Evolutionary conservation across 768 basidiomycete genomes (phyloP), one percentile per base, ranked within the genome.

Genomic region (Asterophora parasitica): DNA sequence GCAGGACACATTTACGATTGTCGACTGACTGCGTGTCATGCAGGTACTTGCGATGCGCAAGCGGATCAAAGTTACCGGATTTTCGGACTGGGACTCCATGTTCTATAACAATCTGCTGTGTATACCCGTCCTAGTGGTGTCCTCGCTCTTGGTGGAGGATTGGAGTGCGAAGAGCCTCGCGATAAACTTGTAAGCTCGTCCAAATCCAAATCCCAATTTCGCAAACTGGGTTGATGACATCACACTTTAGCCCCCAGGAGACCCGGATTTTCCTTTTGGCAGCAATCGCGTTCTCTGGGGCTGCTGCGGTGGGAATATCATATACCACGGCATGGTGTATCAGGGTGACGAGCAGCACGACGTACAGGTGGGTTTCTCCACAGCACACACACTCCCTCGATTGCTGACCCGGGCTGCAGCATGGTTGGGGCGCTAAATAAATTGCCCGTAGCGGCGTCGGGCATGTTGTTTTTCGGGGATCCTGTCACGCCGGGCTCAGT

Each of bases 291-390:
- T 93, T 98, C 67, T 97, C 95, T 17, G 96, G 96, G n/a, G 92
- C 91, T 0, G 93, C 90, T 4, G 95, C 96, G 4, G 96, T 96
- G 26, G 92, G 92, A 38, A 99, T 99, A 59, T 97, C 93, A 10
- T 99, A 93, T 64, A 92, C 93, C 7, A 99, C 96, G 7, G 95
- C 96, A 8, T 99, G 96, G 96, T 98, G 96, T 63, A 82, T 99
- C 27, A 84, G 96, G 40, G 85, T 85, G 16, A 97, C 95, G 23
- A 91, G 88, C 55, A 97, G 94, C 53, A 98, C 96, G 37, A 99
- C 96, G n/a, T 99, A 97, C 70, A 94, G 91, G 86, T 88, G 50
- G 41, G 76, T 46, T 30, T 28, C 36, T 26, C 9, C 41, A 42
- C 15, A 8, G 17, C 19, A 17, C 9, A 16, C 1, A 2, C 34